Evolutionary conservation across 352 stramenopile species (phyloP), one percentile per base, ranked within the genome.

Genomic region (Globisporangium spinosum): DNA sequence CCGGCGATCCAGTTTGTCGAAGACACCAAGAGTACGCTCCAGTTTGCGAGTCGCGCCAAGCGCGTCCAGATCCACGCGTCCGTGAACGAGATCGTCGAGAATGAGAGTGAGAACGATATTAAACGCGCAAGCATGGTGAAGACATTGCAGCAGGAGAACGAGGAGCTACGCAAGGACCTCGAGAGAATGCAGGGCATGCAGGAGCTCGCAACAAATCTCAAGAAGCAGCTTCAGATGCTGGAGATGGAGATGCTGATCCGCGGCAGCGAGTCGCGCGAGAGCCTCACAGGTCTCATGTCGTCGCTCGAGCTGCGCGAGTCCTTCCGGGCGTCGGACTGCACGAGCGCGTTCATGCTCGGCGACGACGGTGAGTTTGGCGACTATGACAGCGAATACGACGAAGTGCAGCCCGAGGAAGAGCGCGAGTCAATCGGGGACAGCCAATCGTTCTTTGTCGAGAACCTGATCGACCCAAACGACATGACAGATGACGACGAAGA

Each of bases 61-160:
- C 62, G 62, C 43, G 62, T 67, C 45, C 34, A 67, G 20, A 62
- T 67, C 25, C 76, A 79, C 15, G 74, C 77, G 3, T 62, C 62
- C 3, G 73, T 83, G 17, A 85, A 85, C 29, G 76, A 85, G 59
- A 75, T 85, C 29, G 7, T 60, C 17, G 35, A 60, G 4, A 13
- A 60, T 9, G 55, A 45, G 17, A 25, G 3, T 45, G 38, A 15
- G 15, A 22, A 32, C 22, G 8, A 34, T 17, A 34, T 22, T 27
- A 35, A 34, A 22, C 55, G 17, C 22, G 8, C n/a, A 20, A 2
- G 27, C 15, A 10, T 45, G 54, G 27, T 86, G 23, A 76, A 71
- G 56, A 56, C 81, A 27, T 68, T 86, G 38, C 68, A 78, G 65
- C 70, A 75, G 15, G 76, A 86, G 49, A 86, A 86, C 27, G 76